Base-by-base conservation (phyloP, 2,329 filamentous ascomycete genomes). In the Paracoccidioides lutzii region DNA sequence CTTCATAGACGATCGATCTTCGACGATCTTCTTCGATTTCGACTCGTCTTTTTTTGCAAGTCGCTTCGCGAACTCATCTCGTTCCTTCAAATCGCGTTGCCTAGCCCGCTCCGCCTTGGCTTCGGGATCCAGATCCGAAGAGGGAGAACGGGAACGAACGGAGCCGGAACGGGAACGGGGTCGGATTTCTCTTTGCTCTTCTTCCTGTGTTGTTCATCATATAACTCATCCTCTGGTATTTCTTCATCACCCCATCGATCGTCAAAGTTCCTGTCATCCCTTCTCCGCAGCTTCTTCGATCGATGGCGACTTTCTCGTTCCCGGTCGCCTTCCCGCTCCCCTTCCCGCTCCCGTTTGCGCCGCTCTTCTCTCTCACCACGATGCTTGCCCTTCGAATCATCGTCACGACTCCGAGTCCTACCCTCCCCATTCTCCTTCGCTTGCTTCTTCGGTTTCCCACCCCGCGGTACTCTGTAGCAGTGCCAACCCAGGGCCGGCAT, bases 231-330 rank as follows among this genome's bases (percentile, higher is more conserved):
- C 43, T 66, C 67, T 5, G 61, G 58, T 3, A 68, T 58, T 62
- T 88, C 86, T 65, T 90, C 86, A 63, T 93, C 88, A 0, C 83
- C 88, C 88, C 89, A 94, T 54, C 87, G 76, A 64, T 90, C 85
- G 50, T 90, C 85, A 60, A 85, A 84, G 60, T 87, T 81, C 37
- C 72, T 76, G 5, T 65, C 64, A 52, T 76, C 75, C 58, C 75
- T 71, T 57, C 72, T 72, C 55, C 80, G 72, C 49, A 78, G 67
- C 59, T 79, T 79, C 65, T 76, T 80, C 14, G 74, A 71, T 32
- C 72, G 71, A 57, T 72, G 70, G 22, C 74, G 69, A 42, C 76
- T 65, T 49, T 66, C 68, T 5, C 64, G 60, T 35, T 70, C 70
- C 3, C 62, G 61, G 56, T 70, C 72, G 45, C 67, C 65, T 30